Evolutionary conservation across 257 asterid species (phyloP), one percentile per base, ranked within the genome.

Genomic region (Scutellaria baicalensis): DNA sequence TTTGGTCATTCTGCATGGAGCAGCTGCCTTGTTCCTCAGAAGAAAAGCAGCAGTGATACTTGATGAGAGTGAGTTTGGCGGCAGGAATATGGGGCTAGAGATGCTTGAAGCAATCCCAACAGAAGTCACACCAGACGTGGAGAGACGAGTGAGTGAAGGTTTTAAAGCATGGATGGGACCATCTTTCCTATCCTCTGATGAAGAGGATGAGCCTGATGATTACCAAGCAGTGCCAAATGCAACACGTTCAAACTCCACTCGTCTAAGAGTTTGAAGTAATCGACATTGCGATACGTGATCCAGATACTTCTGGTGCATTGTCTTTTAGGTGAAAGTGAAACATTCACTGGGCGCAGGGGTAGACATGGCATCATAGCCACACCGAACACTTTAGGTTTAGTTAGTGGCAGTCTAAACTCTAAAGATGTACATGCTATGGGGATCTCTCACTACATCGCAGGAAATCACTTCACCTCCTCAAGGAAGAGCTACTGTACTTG

Each of bases 151-250:
- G 40, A 82, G 71, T 47, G 97, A 91, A 75, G 95, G 97, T 59
- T 93, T 93, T 58, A 89, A 89, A 82, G 82, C 97, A 21, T 93
- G 99, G 99, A 91, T 91, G 97, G 97, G 99, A 13, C 91, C 97
- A 8, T 83, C 97, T 42, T 76, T 85, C 76, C 77, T 93, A 49
- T 93, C 99, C 23, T 93, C 99, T 1, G 96, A 93, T 21, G 97
- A 91, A 10, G 99, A 93, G 55, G 97, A 87, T 31, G 97, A 92
- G 66, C 76, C 89, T n/a, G 97, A 84, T 10, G 85, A 85, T 51
- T 88, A 88, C 72, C 80, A 66, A 40, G 95, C 88, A 80, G 90
- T 57, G 57, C 84, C 87, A 9, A 66, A 39, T 64, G 4, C 66
- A 56, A 42, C 80, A 0, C 85, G 70, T 21, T 76, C 85, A 10